phyloP scores from a whole-genome alignment of 495 filamentous ascomycete species.

The Talaromyces liani region DNA sequence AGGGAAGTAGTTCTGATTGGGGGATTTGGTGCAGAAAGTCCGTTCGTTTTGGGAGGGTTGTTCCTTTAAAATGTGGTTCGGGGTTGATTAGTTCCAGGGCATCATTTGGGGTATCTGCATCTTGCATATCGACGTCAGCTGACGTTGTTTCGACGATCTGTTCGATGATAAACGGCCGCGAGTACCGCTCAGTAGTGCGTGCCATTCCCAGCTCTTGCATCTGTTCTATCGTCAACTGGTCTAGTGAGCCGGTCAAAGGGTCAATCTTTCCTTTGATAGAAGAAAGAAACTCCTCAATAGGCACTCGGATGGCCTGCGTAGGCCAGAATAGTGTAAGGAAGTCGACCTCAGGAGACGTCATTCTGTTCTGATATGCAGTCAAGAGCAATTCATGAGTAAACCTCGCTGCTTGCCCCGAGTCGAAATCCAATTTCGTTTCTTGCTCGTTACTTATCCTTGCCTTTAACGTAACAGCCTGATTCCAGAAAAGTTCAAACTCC shows the following conservation, averaged over 20 bases:
- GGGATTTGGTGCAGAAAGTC: constrained; percentile 51
- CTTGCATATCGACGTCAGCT: not conserved
- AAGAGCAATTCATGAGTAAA: constrained; percentile 24
- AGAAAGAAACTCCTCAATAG: constrained; percentile 1
- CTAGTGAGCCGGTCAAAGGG: not conserved
- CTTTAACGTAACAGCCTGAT: constrained; percentile 18
- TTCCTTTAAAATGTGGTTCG: constrained; percentile 40
- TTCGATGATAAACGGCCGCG: constrained; percentile 7
- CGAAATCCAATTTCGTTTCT: not conserved
- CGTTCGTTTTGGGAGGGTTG: constrained; percentile 43
- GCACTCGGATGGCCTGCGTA: not conserved
- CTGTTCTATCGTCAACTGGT: not conserved
- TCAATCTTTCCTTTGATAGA: not conserved
- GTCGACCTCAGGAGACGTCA: constrained; percentile 20
- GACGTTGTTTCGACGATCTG: not conserved
- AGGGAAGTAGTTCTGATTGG: constrained; percentile 5
- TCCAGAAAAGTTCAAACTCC: constrained; percentile 38
- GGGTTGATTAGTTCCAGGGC: not conserved
- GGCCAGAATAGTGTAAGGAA: constrained; percentile 28
- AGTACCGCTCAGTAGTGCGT: constrained; percentile 2
- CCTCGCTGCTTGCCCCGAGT: constrained; percentile 7
- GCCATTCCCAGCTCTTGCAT: constrained; percentile 2
- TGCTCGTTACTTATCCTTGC: constrained; percentile 4
- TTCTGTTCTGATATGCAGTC: constrained; percentile 23
- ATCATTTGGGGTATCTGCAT: constrained; percentile 14